phyloP scores from a whole-genome alignment of 345 rosid species.

The Barbarea vulgaris region DNA sequence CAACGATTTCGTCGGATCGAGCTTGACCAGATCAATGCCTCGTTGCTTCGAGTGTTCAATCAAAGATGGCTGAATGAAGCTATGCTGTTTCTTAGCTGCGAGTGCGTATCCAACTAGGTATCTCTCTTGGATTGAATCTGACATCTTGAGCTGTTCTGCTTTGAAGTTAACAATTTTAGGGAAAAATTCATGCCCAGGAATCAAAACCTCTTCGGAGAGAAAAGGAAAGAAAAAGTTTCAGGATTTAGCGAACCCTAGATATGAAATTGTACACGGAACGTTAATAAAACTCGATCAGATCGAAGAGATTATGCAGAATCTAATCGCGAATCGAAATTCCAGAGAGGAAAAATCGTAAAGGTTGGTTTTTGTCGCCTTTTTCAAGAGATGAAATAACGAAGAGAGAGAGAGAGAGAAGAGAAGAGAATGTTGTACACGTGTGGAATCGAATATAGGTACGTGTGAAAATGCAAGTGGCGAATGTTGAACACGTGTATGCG shows the following conservation, averaged over 20 bases:
- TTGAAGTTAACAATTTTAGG: slow-evolving; percentile 25
- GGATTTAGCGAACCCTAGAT: slow-evolving; percentile 17
- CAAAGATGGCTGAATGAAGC: slow-evolving; percentile 56
- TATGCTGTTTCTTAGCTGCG: slow-evolving; percentile 51
- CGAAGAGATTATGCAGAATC: slow-evolving; percentile 30
- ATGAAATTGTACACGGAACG: slow-evolving; percentile 3
- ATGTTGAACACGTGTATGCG: slow-evolving; percentile 31
- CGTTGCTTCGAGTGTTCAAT: slow-evolving; percentile 43
- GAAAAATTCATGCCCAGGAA: slow-evolving; percentile 35
- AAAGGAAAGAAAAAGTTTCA: neutral
- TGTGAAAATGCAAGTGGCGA: slow-evolving; percentile 32
- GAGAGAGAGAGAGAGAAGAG: slow-evolving; percentile 39
- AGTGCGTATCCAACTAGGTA: slow-evolving; percentile 55
- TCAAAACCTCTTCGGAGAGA: slow-evolving; percentile 24
- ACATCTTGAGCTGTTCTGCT: slow-evolving; percentile 36
- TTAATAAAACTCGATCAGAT: slow-evolving; percentile 5
- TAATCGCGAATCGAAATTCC: slow-evolving; percentile 23
- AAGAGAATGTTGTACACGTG: slow-evolving; percentile 38
- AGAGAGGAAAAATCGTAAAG: slow-evolving; percentile 33
- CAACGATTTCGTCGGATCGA: slow-evolving; percentile 50
- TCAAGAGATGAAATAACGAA: slow-evolving; percentile 13
- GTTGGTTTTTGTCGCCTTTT: slow-evolving; percentile 19
- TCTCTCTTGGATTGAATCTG: slow-evolving; percentile 36
- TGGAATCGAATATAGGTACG: slow-evolving; percentile 33
- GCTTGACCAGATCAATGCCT: slow-evolving; percentile 47